These are phyloP conservation scores for Clonostachys rosea DNA, from an alignment of 2,329 filamentous ascomycete species.

Conservation along the genomic window DNA sequence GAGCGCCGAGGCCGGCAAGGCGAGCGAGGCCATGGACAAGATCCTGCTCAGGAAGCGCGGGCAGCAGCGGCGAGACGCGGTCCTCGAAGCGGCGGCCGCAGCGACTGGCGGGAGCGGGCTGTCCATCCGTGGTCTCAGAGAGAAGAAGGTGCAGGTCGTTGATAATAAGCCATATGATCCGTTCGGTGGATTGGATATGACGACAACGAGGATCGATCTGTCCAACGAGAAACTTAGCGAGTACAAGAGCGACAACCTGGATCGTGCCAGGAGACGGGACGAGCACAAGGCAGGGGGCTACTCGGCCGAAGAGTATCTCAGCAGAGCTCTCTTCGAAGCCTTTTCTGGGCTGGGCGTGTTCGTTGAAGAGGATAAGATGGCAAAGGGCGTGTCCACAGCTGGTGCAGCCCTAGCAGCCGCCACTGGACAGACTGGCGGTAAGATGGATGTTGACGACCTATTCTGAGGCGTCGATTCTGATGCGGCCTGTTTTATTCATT, in stretches of 20 bases:
- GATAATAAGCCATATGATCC: constrained; percentile 81
- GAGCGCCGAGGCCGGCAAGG: constrained; percentile 53
- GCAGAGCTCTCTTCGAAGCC: constrained; percentile 77
- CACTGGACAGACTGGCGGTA: constrained; percentile 20
- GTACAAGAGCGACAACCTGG: constrained; percentile 74
- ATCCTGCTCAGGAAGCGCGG: constrained; percentile 72
- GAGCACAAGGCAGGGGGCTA: constrained; percentile 77
- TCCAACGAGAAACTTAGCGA: constrained; percentile 39
- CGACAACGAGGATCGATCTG: constrained; percentile 65
- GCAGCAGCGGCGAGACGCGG: constrained; percentile 33
- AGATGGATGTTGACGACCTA: constrained; percentile 45
- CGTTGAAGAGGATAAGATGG: constrained; percentile 68
- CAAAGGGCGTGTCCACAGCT: constrained; percentile 24
- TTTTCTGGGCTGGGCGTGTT: constrained; percentile 88
- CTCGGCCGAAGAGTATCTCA: constrained; percentile 75
- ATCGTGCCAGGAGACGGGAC: constrained; percentile 59
- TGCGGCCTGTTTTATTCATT: too few relatives aligned
- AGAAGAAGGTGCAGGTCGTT: constrained; percentile 36
- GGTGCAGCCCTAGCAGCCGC: constrained; percentile 28
- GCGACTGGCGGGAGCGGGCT: constrained; percentile 24
- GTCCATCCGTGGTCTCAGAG: constrained; percentile 78
- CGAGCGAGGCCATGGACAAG: constrained; percentile 52
- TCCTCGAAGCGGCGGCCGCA: constrained; percentile 19
- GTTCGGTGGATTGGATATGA: constrained; percentile 71
- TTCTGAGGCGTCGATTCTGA: constrained; percentile 18